Base-by-base conservation (phyloP, 2,329 filamentous ascomycete species). In the Orbilia brochopaga region DNA sequence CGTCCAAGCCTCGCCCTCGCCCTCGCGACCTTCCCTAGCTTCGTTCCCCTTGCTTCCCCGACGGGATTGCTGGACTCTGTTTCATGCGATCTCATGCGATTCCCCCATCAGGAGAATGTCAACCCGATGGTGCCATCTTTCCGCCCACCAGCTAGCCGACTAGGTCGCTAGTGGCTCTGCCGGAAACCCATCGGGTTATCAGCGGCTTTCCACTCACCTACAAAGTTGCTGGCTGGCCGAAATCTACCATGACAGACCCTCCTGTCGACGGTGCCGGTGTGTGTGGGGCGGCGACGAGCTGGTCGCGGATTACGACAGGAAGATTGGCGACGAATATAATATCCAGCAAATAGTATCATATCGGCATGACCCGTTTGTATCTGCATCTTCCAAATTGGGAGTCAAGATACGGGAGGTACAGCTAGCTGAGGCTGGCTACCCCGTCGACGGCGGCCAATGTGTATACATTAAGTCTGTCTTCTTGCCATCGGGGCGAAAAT, bases 51-150 rank as follows among this genome's bases (percentile, higher is more conserved):
- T 21, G 44, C 44, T 48, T 48, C 44, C 35, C 21, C 51, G 37
- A 46, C 46, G 57, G 53, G 54, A 56, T 56, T 21, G 56, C 57
- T 66, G 54, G 57, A 51, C 27, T 58, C 57, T 69, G 64, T 69
- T 69, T 69, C 64, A 69, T 69, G 57, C 65, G 65, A 59, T 63
- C 65, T 65, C 60, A 65, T 72, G 67, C 67, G 55, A 72, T 64
- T 44, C 48, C 52, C 63, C 55, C 62, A 72, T 72, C 60, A 61
- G 64, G 44, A 48, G 67, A 72, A 72, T 72, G 67, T 53, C 60
- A 72, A 72, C 67, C 67, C 60, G 65, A 50, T 37, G 59, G 32
- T 21, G 19, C 27, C 58, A 40, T 59, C 10, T 48, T 54, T 54
- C 40, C 24, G 5, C 42, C 19, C 46, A 35, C 44, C 27, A 32